phyloP scores from a whole-genome alignment of 2,329 filamentous ascomycete species.

The Chaetomiaceae sp. region DNA sequence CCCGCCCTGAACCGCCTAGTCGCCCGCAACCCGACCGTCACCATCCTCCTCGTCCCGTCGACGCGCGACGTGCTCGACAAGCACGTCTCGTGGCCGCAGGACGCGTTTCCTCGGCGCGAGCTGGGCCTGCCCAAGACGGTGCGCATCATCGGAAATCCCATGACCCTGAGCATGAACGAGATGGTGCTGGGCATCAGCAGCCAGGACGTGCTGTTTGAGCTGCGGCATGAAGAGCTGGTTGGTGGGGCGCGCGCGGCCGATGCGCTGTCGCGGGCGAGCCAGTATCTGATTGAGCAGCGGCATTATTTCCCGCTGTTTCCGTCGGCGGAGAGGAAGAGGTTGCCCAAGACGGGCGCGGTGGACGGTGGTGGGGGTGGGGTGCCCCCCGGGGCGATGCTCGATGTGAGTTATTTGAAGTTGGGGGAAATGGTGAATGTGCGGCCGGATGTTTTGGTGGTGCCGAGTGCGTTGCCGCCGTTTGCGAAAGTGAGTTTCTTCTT shows the following conservation, averaged over 20 bases:
- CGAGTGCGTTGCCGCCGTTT: slow-evolving; percentile 79
- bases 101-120: slow-evolving; percentile 61
- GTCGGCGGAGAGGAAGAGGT: slow-evolving; percentile 62
- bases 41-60: slow-evolving; percentile 78
- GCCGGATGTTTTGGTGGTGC: slow-evolving; percentile 79
- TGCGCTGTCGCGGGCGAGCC: slow-evolving; percentile 65
- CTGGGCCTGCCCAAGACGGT: slow-evolving; percentile 74
- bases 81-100: slow-evolving; percentile 78
- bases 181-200: slow-evolving; percentile 74
- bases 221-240: slow-evolving; percentile 69
- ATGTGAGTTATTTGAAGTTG: slow-evolving; percentile 78
- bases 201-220: slow-evolving; percentile 78
- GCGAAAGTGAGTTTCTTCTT: slow-evolving; percentile 62
- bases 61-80: slow-evolving; percentile 76
- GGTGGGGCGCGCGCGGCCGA: slow-evolving; percentile 54
- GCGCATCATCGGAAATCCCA: slow-evolving; percentile 81
- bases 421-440: slow-evolving; percentile 85
- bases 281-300: slow-evolving; percentile 75
- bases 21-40: slow-evolving; percentile 66
- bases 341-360: slow-evolving; percentile 60
- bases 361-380: slow-evolving; percentile 43
- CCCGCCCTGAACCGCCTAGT: slow-evolving; percentile 67
- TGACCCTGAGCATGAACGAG: slow-evolving; percentile 86
- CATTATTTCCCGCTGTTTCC: slow-evolving; percentile 91
- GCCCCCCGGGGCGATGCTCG: slow-evolving; percentile 72